These are phyloP conservation scores for Backusella macrospora DNA, from an alignment of 192 early-diverging fungal genomes.

Conservation along the genomic window DNA sequence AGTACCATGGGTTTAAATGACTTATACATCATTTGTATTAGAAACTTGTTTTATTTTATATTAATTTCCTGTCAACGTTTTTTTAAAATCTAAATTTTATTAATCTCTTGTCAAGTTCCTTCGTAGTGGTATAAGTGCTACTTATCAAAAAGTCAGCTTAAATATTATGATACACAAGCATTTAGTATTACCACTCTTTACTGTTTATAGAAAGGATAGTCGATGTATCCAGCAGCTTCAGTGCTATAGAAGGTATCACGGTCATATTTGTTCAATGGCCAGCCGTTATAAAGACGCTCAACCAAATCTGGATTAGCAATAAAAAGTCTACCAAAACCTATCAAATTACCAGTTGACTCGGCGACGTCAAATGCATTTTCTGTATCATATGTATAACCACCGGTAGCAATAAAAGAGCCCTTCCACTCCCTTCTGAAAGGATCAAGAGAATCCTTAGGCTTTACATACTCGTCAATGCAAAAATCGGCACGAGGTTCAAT, in stretches of 20 bases:
- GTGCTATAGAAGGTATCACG: constrained; percentile 33
- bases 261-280: constrained; percentile 34
- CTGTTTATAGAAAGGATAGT: constrained; percentile 34
- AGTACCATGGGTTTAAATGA: no score
- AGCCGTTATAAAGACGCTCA: constrained; percentile 28
- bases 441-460: constrained; percentile 19
- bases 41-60: no score
- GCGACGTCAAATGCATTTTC: constrained; percentile 1
- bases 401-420: constrained; percentile 26
- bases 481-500: constrained; percentile 26
- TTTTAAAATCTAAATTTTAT: background rate
- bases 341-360: constrained; percentile 30
- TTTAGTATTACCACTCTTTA: background rate
- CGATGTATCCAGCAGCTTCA: constrained; percentile 35
- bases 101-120: background rate
- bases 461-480: background rate
- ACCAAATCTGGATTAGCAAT: constrained; percentile 45
- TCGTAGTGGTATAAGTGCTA: background rate
- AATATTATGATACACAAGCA: background rate
- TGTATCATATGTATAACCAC: constrained; percentile 25
- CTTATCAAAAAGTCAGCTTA: background rate
- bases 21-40: no score
- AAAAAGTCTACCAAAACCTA: constrained; percentile 38
- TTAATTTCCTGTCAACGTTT: background rate
- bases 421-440: constrained; percentile 21